phyloP scores from a whole-genome alignment of 2,329 filamentous ascomycete genomes.

The Botrytis fabae region DNA sequence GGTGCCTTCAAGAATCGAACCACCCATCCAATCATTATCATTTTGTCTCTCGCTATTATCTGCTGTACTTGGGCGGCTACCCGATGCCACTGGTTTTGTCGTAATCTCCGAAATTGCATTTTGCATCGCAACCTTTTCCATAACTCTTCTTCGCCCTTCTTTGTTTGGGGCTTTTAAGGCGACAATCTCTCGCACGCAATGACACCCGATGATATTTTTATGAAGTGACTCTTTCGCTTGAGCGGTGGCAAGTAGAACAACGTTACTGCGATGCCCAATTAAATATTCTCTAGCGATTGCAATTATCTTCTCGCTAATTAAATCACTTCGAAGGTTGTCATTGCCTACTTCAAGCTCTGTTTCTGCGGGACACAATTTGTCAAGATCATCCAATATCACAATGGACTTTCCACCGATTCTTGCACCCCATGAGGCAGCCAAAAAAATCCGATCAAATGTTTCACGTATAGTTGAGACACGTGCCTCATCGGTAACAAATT shows the following conservation, averaged over 20 bases:
- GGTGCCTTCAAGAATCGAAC: constrained; percentile 54
- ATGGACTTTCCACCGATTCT: constrained; percentile 79
- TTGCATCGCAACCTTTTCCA: constrained; percentile 73
- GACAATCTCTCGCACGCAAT: constrained; percentile 89
- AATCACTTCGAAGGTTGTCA: constrained; percentile 88
- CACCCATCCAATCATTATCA: constrained; percentile 72
- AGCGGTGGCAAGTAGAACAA: constrained; percentile 86
- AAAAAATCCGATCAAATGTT: constrained; percentile 78
- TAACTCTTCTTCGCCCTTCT: constrained; percentile 77
- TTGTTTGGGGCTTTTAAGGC: constrained; percentile 90
- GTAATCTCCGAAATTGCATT: constrained; percentile 47
- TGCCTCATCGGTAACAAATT: constrained; percentile 86
- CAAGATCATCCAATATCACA: constrained; percentile 88
- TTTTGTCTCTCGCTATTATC: constrained; percentile 58
- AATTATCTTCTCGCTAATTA: constrained; percentile 83
- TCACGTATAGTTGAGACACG: constrained; percentile 90
- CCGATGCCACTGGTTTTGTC: constrained; percentile 45
- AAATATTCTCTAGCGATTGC: constrained; percentile 85
- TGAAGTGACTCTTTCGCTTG: constrained; percentile 92
- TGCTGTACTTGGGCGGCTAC: constrained; percentile 55
- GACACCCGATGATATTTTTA: constrained; percentile 84
- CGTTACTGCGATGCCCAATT: constrained; percentile 66
- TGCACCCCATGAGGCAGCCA: constrained; percentile 87
- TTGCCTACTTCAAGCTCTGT: constrained; percentile 92
- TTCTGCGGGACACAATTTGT: constrained; percentile 89